Evolutionary conservation across 73 alveolate species (phyloP).

Genomic region (Symbiodinium natans): DNA sequence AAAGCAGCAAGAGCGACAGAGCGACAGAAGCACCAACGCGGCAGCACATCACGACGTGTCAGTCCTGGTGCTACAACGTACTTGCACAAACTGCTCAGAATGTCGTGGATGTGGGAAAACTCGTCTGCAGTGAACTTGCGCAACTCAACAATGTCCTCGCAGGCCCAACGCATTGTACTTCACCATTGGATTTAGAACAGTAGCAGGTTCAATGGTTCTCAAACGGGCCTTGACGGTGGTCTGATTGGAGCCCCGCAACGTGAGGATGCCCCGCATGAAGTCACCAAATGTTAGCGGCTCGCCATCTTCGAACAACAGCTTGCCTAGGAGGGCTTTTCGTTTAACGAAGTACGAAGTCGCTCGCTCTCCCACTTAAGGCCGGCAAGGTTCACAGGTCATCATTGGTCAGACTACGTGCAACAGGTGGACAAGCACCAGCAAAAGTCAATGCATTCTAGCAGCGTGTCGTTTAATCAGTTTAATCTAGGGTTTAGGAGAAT

Average conservation of each 20-base stretch:
- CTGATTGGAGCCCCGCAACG: constrained; percentile 90
- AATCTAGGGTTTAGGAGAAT: too few relatives aligned
- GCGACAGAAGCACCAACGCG: not conserved
- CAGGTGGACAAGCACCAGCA: not conserved
- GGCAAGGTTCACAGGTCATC: too few relatives aligned
- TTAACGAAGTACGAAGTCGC: too few relatives aligned
- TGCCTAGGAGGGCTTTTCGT: too few relatives aligned
- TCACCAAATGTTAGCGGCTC: constrained; percentile 81
- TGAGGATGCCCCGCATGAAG: constrained; percentile 90
- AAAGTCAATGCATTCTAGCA: too few relatives aligned
- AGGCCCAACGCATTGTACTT: too few relatives aligned
- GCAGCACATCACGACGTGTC: not conserved
- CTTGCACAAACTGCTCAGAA: not conserved
- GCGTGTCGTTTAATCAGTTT: too few relatives aligned
- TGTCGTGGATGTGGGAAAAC: constrained; percentile 83
- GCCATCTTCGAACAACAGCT: constrained; percentile 67
- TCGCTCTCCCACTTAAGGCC: too few relatives aligned
- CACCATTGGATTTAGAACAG: too few relatives aligned
- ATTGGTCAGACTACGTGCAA: too few relatives aligned
- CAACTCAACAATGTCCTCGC: constrained; percentile 87
- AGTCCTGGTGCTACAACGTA: not conserved
- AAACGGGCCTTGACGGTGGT: constrained; percentile 79
- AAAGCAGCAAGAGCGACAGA: too few relatives aligned
- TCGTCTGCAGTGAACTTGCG: constrained; percentile 94
- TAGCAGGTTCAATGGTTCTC: too few relatives aligned